Evolutionary conservation across 345 rosid species (phyloP).

Genomic region (Lepidium didymum): DNA sequence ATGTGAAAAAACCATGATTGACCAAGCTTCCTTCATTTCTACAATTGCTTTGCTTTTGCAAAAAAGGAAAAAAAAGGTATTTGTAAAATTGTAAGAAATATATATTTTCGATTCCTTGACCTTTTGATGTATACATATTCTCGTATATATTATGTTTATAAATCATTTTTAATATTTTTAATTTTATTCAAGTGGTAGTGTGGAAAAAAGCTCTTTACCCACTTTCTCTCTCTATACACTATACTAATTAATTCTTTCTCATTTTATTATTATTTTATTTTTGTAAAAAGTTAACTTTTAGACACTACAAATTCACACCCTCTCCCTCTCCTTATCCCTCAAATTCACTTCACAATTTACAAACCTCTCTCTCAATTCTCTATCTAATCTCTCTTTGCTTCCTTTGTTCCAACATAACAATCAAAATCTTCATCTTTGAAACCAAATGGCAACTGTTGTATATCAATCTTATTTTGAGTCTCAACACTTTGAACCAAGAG

Average conservation of each 20-base stretch:
- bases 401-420: constrained; percentile 7
- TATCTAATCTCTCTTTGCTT: background rate
- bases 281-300: constrained; percentile 15
- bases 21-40: constrained; percentile 8
- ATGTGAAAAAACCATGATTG: constrained; percentile 13
- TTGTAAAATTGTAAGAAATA: background rate
- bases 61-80: background rate
- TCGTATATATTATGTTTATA: constrained; percentile 24
- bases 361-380: constrained; percentile 6
- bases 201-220: constrained; percentile 25
- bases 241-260: constrained; percentile 13
- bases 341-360: constrained; percentile 17
- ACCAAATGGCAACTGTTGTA: constrained; percentile 59
- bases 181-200: constrained; percentile 28
- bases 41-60: background rate
- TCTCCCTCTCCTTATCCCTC: constrained; percentile 30
- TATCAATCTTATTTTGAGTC: constrained; percentile 59
- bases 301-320: constrained; percentile 28
- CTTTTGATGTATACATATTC: constrained; percentile 16
- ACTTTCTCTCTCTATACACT: constrained; percentile 20
- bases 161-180: constrained; percentile 2
- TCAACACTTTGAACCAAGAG: constrained; percentile 44
- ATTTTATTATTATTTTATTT: background rate
- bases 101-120: constrained; percentile 9
- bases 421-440: background rate